Evolutionary conservation across 768 basidiomycete genomes (phyloP).

Genomic region (Gloeostereum incarnatum): DNA sequence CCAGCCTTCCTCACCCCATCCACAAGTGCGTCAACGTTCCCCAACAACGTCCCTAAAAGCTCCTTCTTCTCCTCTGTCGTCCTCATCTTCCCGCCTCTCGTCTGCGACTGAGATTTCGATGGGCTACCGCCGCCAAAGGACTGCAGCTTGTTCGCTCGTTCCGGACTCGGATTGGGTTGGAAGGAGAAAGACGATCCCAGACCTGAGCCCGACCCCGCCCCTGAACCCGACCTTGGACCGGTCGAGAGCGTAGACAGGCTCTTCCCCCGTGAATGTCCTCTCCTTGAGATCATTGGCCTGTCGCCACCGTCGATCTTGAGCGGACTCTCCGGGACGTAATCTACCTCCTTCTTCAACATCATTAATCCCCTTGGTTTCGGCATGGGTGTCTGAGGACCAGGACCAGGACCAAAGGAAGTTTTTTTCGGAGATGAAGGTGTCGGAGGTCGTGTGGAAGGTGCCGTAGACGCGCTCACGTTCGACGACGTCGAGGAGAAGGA

Average conservation of each 20-base stretch:
- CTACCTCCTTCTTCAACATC: constrained; percentile 64
- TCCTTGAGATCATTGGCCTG: too few relatives aligned
- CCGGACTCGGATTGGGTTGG: too few relatives aligned
- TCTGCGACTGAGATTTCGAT: too few relatives aligned
- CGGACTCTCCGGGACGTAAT: constrained; percentile 68
- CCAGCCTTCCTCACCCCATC: constrained; percentile 82
- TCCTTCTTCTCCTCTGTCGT: constrained; percentile 82
- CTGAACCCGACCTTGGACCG: not conserved
- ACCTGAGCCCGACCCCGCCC: too few relatives aligned
- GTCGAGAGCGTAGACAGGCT: too few relatives aligned
- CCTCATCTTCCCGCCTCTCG: constrained; percentile 16
- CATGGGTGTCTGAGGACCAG: constrained; percentile 16
- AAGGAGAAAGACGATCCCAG: too few relatives aligned
- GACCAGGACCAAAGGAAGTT: constrained; percentile 13
- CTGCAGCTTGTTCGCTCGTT: too few relatives aligned
- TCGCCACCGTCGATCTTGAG: constrained; percentile 10
- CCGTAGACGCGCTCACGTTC: constrained; percentile 29
- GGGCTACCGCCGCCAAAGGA: too few relatives aligned
- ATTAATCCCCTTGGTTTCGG: constrained; percentile 41
- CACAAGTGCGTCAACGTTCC: constrained; percentile 87
- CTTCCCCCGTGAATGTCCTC: too few relatives aligned
- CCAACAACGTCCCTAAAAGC: constrained; percentile 71
- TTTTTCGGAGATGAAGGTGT: constrained; percentile 36
- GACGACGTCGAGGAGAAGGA: constrained; percentile 35
- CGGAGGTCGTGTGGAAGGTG: constrained; percentile 15